phyloP scores from a whole-genome alignment of 345 rosid genomes.

The Carallia brachiata region DNA sequence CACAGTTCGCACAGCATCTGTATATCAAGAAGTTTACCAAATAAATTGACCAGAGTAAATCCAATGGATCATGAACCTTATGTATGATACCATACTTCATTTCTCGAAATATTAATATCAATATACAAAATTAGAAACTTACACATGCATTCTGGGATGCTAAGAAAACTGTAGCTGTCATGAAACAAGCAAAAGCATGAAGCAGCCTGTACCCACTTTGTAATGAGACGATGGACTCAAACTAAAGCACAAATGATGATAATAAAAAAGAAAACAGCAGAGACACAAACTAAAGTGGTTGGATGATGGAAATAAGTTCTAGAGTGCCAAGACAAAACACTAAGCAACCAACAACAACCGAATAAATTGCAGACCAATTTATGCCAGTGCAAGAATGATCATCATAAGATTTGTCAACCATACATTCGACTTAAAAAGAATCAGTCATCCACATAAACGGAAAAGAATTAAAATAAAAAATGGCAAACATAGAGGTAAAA shows the following conservation, averaged over 20 bases:
- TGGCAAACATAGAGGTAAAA: background rate
- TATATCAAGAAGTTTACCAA: constrained; percentile 14
- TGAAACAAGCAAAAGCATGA: background rate
- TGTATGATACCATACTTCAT: background rate
- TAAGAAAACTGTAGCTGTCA: background rate
- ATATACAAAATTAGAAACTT: background rate
- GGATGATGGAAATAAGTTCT: background rate
- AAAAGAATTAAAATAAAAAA: background rate
- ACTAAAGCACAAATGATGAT: no score
- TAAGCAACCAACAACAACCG: background rate
- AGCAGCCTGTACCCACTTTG: background rate
- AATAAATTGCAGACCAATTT: background rate
- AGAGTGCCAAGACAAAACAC: background rate
- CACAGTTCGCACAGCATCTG: constrained; percentile 70
- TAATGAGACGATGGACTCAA: no score
- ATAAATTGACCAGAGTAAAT: background rate
- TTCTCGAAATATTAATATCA: background rate
- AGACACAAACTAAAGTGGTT: background rate
- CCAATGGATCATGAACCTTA: background rate
- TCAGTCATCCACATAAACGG: background rate
- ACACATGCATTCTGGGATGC: background rate
- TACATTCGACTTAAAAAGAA: background rate
- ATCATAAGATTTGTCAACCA: background rate
- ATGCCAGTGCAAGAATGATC: background rate
- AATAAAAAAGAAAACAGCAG: background rate